Percentiles rank a stretch among this genome's conserved stretches.
Conservation (phyloP, 768 basidiomycete species). For the Collybiopsis confluens region DNA sequence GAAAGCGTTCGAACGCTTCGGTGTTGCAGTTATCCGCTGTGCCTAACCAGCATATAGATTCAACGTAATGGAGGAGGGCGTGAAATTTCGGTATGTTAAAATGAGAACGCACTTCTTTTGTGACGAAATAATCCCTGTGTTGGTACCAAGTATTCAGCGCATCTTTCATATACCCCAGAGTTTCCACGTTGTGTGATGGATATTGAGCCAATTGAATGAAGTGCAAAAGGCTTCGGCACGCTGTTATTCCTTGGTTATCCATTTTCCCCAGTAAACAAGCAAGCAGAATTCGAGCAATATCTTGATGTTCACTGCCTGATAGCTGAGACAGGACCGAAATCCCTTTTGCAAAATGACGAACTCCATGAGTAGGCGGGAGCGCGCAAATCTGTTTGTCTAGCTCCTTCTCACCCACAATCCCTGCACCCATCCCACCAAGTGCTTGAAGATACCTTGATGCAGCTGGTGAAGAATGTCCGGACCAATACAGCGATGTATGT, state of each 20-base stretch:
- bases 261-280: neutral
- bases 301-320: neutral
- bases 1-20: conserved; percentile 26
- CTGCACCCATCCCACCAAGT: too few species aligned
- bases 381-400: too few species aligned
- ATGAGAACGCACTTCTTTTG: conserved; percentile 16
- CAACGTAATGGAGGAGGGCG: conserved; percentile 23
- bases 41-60: conserved; percentile 20
- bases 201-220: neutral
- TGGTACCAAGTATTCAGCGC: neutral
- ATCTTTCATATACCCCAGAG: neutral
- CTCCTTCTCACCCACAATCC: too few species aligned
- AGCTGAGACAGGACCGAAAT: neutral
- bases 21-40: conserved; percentile 23
- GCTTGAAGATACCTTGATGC: too few species aligned
- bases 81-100: conserved; percentile 37
- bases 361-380: neutral
- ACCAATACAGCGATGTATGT: too few species aligned
- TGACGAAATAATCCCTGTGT: conserved; percentile 14
- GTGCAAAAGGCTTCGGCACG: neutral
- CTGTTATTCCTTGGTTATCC: neutral
- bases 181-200: neutral
- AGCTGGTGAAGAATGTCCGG: too few species aligned
- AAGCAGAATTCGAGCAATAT: neutral
- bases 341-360: neutral